phyloP scores from a whole-genome alignment of 768 basidiomycete species.

The Boletus sp. region DNA sequence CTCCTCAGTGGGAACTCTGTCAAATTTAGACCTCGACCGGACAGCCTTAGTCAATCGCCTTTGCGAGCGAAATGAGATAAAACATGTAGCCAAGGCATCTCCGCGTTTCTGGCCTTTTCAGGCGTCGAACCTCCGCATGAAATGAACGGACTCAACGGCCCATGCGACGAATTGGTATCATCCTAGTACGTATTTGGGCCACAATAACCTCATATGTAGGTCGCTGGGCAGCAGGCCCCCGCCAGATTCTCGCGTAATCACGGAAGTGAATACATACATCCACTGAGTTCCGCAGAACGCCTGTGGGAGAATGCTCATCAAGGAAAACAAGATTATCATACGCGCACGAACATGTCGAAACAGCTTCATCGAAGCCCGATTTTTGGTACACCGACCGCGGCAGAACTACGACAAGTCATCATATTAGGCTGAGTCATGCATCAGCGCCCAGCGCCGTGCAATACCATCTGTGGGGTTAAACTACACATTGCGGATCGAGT shows the following conservation, averaged over 20 bases:
- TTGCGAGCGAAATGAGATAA: constrained; percentile 17
- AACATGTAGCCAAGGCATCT: constrained; percentile 22
- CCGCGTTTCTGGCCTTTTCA: constrained; percentile 24
- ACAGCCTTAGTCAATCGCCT: constrained; percentile 3
- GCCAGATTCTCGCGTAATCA: constrained; percentile 24
- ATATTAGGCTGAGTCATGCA: too few species aligned
- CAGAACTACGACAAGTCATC: too few species aligned
- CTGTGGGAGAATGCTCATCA: constrained; percentile 6
- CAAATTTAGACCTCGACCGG: constrained; percentile 11
- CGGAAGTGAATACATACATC: constrained; percentile 25
- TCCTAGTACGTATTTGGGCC: constrained; percentile 16
- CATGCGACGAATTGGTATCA: constrained; percentile 16
- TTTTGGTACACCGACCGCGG: constrained; percentile 1
- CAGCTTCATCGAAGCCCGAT: not conserved
- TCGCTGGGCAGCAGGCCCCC: constrained; percentile 10
- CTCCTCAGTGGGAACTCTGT: constrained; percentile 12
- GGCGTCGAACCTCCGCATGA: constrained; percentile 31
- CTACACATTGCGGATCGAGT: constrained; percentile 6
- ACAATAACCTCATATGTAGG: constrained; percentile 23
- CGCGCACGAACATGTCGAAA: not conserved
- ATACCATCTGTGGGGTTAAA: constrained; percentile 6
- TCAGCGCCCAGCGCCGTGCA: constrained; percentile 16
- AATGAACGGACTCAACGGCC: constrained; percentile 27
- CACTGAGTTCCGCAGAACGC: not conserved
- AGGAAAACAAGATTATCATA: constrained; percentile 1